Evolutionary conservation across 345 rosid genomes (phyloP), one percentile per base, ranked within the genome.

Genomic region (Syzygium oleosum): DNA sequence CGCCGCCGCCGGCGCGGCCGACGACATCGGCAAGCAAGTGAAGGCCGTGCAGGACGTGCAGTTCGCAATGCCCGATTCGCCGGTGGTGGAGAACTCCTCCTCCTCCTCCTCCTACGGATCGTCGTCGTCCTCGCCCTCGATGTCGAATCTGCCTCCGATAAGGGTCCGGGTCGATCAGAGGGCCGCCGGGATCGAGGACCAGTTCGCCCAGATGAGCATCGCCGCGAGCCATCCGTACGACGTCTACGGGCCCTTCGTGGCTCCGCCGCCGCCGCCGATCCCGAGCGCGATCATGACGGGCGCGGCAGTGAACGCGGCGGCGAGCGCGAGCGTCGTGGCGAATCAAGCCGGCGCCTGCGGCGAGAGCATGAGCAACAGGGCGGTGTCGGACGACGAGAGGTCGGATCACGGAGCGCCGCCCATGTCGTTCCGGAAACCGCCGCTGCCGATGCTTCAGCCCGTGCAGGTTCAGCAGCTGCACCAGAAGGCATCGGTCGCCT

Each of bases 81-180:
- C 97, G 3, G 85, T 93, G 88, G 90, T 92, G 87, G 91, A 90
- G 85, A 90, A 91, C 80, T 73, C 25, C 6, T 86, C 88, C 52
- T 93, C 96, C 2, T 94, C 96, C 8, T 93, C 96, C 2, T 94
- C 96, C 8, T 90, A 88, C 59, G 96, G 93, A 27, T 94, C 95
- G 7, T 92, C 97, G 52, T 93, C 97, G 63, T 95, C 98, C 29
- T 92, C 96, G 21, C 95, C 96, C 73, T 93, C 97, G 5, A 93
- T 92, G 92, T 88, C 94, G 7, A 94, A 92, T 88, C 90, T 96
- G 88, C 97, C 97, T 5, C 96, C 95, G 16, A 93, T 97, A 87
- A 91, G 94, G 53, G 97, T 95, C 84, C 93, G 93, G 27, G 89
- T 88, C 31, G 90, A 85, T 41, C 87, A 84, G 84, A 55, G 54